These are phyloP conservation scores for Mortierella sp. DNA, from an alignment of 371 early-diverging fungal genomes.

Conservation along the genomic window DNA sequence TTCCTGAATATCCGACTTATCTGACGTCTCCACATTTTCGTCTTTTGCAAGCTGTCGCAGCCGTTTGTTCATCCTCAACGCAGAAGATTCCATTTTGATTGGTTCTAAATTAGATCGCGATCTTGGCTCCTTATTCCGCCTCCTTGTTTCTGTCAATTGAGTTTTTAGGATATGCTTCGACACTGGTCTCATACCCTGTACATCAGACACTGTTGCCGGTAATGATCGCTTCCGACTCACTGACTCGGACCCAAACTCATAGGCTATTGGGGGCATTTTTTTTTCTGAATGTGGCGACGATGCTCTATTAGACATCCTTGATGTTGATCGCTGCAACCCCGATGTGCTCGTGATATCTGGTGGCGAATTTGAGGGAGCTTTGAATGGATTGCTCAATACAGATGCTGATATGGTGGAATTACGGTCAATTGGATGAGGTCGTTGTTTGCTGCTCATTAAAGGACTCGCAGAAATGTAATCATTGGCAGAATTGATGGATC, in stretches of 20 bases:
- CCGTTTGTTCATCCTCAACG: conserved; percentile 17
- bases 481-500: conserved; percentile 7
- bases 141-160: not conserved
- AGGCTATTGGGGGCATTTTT: not conserved
- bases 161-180: conserved; percentile 1
- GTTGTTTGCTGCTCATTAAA: not conserved
- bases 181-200: not conserved
- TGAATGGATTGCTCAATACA: conserved; percentile 10
- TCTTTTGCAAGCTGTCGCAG: conserved; percentile 2
- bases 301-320: not conserved
- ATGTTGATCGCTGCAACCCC: not conserved
- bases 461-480: not conserved
- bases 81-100: not conserved
- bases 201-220: conserved; percentile 10
- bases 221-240: conserved; percentile 27
- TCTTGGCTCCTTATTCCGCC: conserved; percentile 3
- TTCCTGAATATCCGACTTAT: not conserved
- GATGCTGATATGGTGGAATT: conserved; percentile 3
- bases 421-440: not conserved
- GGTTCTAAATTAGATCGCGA: not conserved
- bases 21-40: not conserved
- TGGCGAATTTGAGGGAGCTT: conserved; percentile 9
- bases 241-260: conserved; percentile 16
- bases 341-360: not conserved
- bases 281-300: not conserved